phyloP scores from a whole-genome alignment of 2,329 filamentous ascomycete species.

The Ophiostoma tasmaniense region DNA sequence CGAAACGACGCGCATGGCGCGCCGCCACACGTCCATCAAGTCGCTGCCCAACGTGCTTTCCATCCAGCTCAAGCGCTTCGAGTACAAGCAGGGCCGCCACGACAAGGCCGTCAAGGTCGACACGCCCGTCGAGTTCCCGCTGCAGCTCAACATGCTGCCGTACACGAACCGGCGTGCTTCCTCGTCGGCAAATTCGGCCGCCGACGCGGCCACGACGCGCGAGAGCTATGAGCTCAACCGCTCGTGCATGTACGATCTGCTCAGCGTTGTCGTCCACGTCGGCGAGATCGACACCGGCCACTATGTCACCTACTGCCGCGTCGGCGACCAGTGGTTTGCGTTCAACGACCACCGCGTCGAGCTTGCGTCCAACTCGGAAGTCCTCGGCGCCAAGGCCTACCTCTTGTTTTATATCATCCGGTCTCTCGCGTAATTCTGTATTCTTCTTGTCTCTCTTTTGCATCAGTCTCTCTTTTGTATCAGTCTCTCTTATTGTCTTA shows the following conservation, averaged over 20 bases:
- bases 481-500: not conserved
- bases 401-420: conserved; percentile 77
- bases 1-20: conserved; percentile 66
- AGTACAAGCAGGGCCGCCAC: conserved; percentile 62
- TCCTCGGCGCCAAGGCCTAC: conserved; percentile 79
- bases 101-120: conserved; percentile 77
- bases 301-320: conserved; percentile 81
- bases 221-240: conserved; percentile 48
- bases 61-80: conserved; percentile 83
- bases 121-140: conserved; percentile 74
- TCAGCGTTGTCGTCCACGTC: conserved; percentile 86
- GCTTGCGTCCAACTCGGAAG: conserved; percentile 72
- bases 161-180: conserved; percentile 63
- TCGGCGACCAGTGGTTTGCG: conserved; percentile 84
- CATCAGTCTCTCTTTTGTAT: not conserved
- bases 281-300: conserved; percentile 89
- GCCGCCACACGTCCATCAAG: conserved; percentile 76
- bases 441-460: not conserved
- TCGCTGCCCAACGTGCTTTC: conserved; percentile 80
- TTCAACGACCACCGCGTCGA: conserved; percentile 95
- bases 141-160: conserved; percentile 81
- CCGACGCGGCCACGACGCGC: conserved; percentile 33
- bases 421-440: conserved; percentile 39
- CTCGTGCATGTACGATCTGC: conserved; percentile 74
- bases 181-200: not conserved